These are phyloP conservation scores for Xerocomus nothofagi DNA, from an alignment of 1,284 basidiomycete species.

Conservation along the genomic window DNA sequence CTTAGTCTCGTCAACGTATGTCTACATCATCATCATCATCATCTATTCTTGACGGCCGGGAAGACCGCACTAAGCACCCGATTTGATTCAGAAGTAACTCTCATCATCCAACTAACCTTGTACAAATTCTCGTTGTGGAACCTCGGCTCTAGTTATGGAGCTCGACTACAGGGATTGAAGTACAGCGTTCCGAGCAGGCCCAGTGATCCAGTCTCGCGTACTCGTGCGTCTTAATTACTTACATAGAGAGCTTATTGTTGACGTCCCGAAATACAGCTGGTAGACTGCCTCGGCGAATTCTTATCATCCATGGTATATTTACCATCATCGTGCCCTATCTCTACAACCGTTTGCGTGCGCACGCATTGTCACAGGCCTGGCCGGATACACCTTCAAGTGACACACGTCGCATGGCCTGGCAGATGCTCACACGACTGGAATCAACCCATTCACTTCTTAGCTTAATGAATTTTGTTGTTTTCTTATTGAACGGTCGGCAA, in stretches of 20 bases:
- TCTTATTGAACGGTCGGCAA: slow-evolving; percentile 85
- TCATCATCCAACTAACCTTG: slow-evolving; percentile 76
- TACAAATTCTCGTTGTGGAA: slow-evolving; percentile 88
- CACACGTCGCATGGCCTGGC: slow-evolving; percentile 75
- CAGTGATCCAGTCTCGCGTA: slow-evolving; percentile 26
- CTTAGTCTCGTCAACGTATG: slow-evolving; percentile 71
- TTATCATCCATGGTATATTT: slow-evolving; percentile 70
- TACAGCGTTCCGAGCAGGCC: slow-evolving; percentile 46
- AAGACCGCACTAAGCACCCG: slow-evolving; percentile 64
- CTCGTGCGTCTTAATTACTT: slow-evolving; percentile 18
- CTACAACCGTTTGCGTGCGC: slow-evolving; percentile 67
- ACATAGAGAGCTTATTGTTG: slow-evolving; percentile 5
- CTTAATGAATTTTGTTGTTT: slow-evolving; percentile 78
- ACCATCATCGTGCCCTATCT: slow-evolving; percentile 82
- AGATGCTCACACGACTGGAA: slow-evolving; percentile 67
- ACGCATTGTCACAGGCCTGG: slow-evolving; percentile 85
- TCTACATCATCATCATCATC: slow-evolving; percentile 12
- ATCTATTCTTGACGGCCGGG: slow-evolving; percentile 13
- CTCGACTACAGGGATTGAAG: slow-evolving; percentile 84
- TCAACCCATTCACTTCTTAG: slow-evolving; percentile 59
- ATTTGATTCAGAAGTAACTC: slow-evolving; percentile 79
- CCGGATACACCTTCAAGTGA: slow-evolving; percentile 85
- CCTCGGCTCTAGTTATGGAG: slow-evolving; percentile 84
- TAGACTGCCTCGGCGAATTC: slow-evolving; percentile 56
- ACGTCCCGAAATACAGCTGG: slow-evolving; percentile 47